phyloP scores from a whole-genome alignment of 164 flowering plant genomes.

The Warburgia ugandensis region DNA sequence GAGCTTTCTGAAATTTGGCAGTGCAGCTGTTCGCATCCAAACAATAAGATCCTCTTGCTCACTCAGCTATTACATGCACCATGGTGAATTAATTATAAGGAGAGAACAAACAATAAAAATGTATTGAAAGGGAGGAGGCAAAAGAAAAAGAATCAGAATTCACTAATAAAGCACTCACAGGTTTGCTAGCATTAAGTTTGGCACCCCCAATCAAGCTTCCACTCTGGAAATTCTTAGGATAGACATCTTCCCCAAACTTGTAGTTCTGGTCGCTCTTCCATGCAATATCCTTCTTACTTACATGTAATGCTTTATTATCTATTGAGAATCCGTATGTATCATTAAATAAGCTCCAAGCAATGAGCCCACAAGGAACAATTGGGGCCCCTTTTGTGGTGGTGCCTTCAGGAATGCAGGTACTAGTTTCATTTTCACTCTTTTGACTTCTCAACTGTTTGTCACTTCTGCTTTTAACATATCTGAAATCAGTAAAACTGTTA shows the following conservation, averaged over 20 bases:
- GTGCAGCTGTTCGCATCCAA: conserved; percentile 96
- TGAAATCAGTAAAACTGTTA: conserved; percentile 18
- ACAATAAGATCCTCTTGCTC: conserved; percentile 88
- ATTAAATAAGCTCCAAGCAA: conserved; percentile 87
- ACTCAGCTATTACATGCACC: conserved; percentile 46
- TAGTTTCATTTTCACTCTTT: conserved; percentile 20
- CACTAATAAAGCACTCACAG: conserved; percentile 47
- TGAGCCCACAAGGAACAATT: conserved; percentile 83
- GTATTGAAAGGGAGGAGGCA: neutral
- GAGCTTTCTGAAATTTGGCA: conserved; percentile 79
- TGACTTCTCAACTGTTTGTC: conserved; percentile 54
- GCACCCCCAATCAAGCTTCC: conserved; percentile 69
- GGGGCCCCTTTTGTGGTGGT: conserved; percentile 10
- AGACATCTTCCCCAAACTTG: conserved; percentile 74
- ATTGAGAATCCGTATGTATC: conserved; percentile 64
- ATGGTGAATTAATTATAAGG: neutral
- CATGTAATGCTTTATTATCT: conserved; percentile 21
- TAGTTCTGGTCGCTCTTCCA: conserved; percentile 73
- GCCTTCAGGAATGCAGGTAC: conserved; percentile 51
- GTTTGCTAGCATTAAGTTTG: conserved; percentile 59
- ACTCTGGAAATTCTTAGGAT: conserved; percentile 77
- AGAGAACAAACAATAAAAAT: neutral
- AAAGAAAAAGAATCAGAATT: neutral
- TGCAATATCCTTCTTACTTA: conserved; percentile 70
- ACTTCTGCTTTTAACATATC: conserved; percentile 77